These are phyloP conservation scores for Brasilioporus rufonigricans DNA, from an alignment of 768 basidiomycete species.

Conservation along the genomic window DNA sequence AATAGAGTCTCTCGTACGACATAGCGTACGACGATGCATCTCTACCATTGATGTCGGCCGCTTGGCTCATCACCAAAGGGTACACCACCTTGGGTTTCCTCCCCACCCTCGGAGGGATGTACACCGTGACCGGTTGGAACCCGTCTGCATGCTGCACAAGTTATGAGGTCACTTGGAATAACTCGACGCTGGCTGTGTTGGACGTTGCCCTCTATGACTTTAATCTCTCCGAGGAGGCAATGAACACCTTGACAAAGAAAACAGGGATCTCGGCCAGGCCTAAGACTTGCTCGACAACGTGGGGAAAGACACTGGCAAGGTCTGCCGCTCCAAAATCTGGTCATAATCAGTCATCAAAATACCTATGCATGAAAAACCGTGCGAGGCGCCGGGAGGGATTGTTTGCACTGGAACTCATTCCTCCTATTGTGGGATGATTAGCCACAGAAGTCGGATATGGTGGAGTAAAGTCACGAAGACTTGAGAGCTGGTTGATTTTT, in stretches of 20 bases:
- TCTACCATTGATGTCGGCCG: constrained; percentile 17
- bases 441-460: too few relatives aligned
- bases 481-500: constrained; percentile 19
- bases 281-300: too few relatives aligned
- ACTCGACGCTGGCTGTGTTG: constrained; percentile 17
- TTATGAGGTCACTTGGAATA: constrained; percentile 28
- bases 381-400: too few relatives aligned
- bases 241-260: constrained; percentile 57
- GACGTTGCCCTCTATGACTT: constrained; percentile 36
- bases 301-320: too few relatives aligned
- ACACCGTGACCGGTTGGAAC: constrained; percentile 31
- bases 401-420: not conserved
- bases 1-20: constrained; percentile 29
- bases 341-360: not conserved
- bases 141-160: constrained; percentile 34
- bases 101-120: constrained; percentile 32
- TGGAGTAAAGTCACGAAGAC: too few relatives aligned
- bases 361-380: not conserved
- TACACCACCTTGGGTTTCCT: constrained; percentile 34
- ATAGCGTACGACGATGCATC: constrained; percentile 27
- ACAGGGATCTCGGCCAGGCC: too few relatives aligned
- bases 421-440: too few relatives aligned
- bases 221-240: constrained; percentile 51
- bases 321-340: not conserved
- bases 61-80: constrained; percentile 31